These are phyloP conservation scores for Podaxis sp. DNA, from an alignment of 768 basidiomycete genomes.

Conservation along the genomic window DNA sequence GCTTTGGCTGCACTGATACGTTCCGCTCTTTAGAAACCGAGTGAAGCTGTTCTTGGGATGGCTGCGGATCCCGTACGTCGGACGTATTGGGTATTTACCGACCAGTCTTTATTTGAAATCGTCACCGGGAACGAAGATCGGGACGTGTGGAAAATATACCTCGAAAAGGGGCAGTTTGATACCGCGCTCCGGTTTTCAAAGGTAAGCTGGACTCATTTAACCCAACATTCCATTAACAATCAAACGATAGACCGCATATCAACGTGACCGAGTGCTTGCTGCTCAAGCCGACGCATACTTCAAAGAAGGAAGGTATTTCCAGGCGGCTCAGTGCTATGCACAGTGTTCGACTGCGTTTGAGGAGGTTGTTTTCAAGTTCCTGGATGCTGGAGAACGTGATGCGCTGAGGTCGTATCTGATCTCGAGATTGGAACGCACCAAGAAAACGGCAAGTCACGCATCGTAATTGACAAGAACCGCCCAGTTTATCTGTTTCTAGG, in stretches of 20 bases:
- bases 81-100: slow-evolving; percentile 95
- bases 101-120: slow-evolving; percentile 86
- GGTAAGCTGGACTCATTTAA: slow-evolving; percentile 40
- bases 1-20: background rate
- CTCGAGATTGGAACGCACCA: slow-evolving; percentile 81
- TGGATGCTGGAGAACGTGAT: slow-evolving; percentile 89
- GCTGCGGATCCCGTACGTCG: slow-evolving; percentile 82
- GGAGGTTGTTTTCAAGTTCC: slow-evolving; percentile 86
- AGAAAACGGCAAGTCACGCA: slow-evolving; percentile 63
- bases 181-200: slow-evolving; percentile 79
- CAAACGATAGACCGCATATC: slow-evolving; percentile 69
- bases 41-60: slow-evolving; percentile 71
- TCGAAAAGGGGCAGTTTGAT: slow-evolving; percentile 78
- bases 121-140: slow-evolving; percentile 85
- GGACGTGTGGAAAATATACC: slow-evolving; percentile 91
- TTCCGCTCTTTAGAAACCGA: slow-evolving; percentile 56
- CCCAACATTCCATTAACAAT: background rate
- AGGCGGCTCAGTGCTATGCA: slow-evolving; percentile 90
- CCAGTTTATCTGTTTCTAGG: slow-evolving; percentile 43
- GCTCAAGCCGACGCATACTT: slow-evolving; percentile 84
- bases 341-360: slow-evolving; percentile 88
- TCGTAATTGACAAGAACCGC: background rate
- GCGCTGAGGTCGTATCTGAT: slow-evolving; percentile 88
- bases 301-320: slow-evolving; percentile 77
- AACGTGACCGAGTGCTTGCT: slow-evolving; percentile 81